Evolutionary conservation across 495 filamentous ascomycete species (phyloP).

Genomic region (Penicillium lividum): DNA sequence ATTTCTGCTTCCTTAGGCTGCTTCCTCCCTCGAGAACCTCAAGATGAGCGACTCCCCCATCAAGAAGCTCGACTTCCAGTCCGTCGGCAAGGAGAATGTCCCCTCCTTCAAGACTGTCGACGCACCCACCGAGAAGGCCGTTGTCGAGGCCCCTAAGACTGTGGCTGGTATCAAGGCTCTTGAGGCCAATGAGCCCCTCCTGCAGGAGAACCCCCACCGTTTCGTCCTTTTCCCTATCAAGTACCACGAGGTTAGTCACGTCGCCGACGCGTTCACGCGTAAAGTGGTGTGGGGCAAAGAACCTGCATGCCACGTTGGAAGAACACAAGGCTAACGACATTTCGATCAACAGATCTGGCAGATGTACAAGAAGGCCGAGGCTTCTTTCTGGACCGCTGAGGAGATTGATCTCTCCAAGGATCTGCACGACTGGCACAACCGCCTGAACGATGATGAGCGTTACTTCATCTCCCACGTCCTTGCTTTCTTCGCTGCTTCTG

Average conservation of each 20-base stretch:
- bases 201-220: slow-evolving; percentile 93
- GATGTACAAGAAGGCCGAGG: slow-evolving; percentile 99
- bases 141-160: slow-evolving; percentile 46
- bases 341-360: slow-evolving; percentile 80
- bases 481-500: slow-evolving; percentile 99
- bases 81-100: slow-evolving; percentile 80
- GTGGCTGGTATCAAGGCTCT: slow-evolving; percentile 65
- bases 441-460: slow-evolving; percentile 92
- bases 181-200: slow-evolving; percentile 83
- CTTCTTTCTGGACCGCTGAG: slow-evolving; percentile 99
- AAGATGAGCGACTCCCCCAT: slow-evolving; percentile 88
- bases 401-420: slow-evolving; percentile 99
- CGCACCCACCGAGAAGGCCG: slow-evolving; percentile 50
- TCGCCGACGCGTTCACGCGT: slow-evolving; percentile 63
- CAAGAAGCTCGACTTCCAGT: slow-evolving; percentile 82
- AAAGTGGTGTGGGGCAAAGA: slow-evolving; percentile 51
- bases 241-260: slow-evolving; percentile 91
- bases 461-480: slow-evolving; percentile 98
- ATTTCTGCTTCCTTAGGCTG: slow-evolving; percentile 58
- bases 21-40: slow-evolving; percentile 79
- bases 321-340: slow-evolving; percentile 25
- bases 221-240: slow-evolving; percentile 99
- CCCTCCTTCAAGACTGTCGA: slow-evolving; percentile 53
- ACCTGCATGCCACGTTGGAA: slow-evolving; percentile 9
- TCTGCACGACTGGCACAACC: slow-evolving; percentile 98